phyloP scores from a whole-genome alignment of 2,329 filamentous ascomycete species.

The Xylaria sp. region DNA sequence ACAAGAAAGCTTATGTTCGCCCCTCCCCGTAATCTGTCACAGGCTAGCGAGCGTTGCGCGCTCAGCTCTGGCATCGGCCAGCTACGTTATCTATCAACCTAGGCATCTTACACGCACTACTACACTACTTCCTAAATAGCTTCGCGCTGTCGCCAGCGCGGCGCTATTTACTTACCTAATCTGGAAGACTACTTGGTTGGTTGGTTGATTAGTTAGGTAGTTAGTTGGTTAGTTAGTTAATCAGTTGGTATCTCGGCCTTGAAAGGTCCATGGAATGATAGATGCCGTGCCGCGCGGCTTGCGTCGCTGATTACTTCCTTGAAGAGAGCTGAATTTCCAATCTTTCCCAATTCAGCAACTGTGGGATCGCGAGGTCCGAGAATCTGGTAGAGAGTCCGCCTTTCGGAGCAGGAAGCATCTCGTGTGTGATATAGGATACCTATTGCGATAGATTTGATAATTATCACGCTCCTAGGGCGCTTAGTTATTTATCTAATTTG shows the following conservation, averaged over 20 bases:
- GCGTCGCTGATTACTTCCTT: slow-evolving; percentile 19
- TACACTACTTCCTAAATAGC: not conserved
- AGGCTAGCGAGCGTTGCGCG: not conserved
- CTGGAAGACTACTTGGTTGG: no score
- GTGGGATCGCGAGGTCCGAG: slow-evolving; percentile 7
- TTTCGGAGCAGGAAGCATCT: no score
- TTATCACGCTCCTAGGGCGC: no score
- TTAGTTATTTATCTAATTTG: no score
- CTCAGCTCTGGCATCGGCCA: slow-evolving; percentile 24
- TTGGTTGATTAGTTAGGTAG: not conserved
- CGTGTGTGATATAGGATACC: no score
- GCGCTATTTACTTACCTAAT: slow-evolving; percentile 7
- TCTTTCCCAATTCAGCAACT: not conserved
- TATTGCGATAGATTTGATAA: not conserved
- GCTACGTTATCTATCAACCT: not conserved
- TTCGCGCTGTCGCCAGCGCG: slow-evolving; percentile 5
- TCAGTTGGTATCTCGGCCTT: not conserved
- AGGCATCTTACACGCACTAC: not conserved
- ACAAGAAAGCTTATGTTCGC: slow-evolving; percentile 25
- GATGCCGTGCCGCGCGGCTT: not conserved
- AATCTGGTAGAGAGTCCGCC: not conserved
- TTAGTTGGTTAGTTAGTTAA: no score
- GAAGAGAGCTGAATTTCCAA: not conserved
- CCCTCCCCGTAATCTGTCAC: slow-evolving; percentile 3
- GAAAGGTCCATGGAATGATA: not conserved